These are phyloP conservation scores for Rhodomyrtus tomentosa DNA, from an alignment of 345 rosid genomes.

Conservation along the genomic window DNA sequence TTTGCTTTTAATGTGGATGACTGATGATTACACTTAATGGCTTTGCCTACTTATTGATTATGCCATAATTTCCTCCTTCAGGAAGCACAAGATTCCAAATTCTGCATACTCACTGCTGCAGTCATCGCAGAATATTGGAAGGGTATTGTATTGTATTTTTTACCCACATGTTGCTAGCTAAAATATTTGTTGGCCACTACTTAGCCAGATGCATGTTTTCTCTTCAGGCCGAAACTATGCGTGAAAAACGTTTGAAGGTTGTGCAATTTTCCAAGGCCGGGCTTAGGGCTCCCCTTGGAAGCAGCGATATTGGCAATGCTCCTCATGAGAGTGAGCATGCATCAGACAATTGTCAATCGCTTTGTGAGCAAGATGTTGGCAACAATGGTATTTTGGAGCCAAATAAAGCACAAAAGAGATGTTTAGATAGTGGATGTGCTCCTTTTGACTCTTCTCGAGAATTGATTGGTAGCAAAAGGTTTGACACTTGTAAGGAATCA, in stretches of 20 bases:
- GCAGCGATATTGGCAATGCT: slow-evolving; percentile 1
- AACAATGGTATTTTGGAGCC: background rate
- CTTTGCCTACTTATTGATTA: background rate
- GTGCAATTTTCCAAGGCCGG: slow-evolving; percentile 54
- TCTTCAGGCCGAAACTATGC: slow-evolving; percentile 44
- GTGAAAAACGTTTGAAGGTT: slow-evolving; percentile 48
- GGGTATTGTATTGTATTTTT: slow-evolving; percentile 30
- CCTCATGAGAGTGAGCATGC: background rate
- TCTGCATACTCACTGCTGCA: slow-evolving; percentile 48
- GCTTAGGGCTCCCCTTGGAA: slow-evolving; percentile 16
- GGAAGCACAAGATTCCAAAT: slow-evolving; percentile 63
- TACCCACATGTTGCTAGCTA: background rate
- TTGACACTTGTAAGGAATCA: background rate
- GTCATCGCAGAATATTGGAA: slow-evolving; percentile 52
- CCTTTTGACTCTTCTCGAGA: background rate
- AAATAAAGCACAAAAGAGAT: background rate
- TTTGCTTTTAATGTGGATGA: background rate
- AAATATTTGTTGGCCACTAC: background rate
- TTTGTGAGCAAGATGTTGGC: background rate
- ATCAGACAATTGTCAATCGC: background rate
- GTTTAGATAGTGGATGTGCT: background rate
- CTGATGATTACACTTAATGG: background rate
- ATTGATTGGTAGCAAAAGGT: background rate
- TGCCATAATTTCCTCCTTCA: slow-evolving; percentile 9
- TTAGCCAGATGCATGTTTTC: background rate